Conservation (phyloP, 495 filamentous ascomycete genomes). For the Collariella sp. region DNA sequence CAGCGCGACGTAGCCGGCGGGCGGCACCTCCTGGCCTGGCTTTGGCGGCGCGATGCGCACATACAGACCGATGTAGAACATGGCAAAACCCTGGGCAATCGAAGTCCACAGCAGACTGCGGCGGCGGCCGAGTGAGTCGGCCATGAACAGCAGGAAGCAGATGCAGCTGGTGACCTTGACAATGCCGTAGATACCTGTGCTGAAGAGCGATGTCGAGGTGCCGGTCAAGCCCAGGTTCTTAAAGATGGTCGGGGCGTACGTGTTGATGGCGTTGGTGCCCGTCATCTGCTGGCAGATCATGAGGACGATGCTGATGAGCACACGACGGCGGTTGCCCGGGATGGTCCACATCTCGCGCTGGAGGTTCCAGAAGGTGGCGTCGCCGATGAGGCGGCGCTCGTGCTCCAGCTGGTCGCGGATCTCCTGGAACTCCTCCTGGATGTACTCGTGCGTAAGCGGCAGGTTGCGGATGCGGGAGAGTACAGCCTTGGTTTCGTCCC, state of each 20-base stretch:
- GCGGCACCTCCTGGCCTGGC: constrained; percentile 31
- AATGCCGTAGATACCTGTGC: constrained; percentile 45
- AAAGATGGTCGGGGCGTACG: constrained; percentile 46
- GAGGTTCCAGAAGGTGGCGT: constrained; percentile 53
- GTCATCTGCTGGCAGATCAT: constrained; percentile 43
- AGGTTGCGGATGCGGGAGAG: constrained; percentile 50
- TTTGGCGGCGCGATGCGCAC: constrained; percentile 59
- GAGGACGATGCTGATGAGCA: constrained; percentile 31
- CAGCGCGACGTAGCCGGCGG: constrained; percentile 54
- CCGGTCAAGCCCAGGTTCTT: constrained; percentile 39
- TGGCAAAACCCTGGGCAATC: constrained; percentile 58
- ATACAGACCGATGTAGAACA: constrained; percentile 78
- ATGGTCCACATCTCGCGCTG: constrained; percentile 67
- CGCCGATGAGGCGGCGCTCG: constrained; percentile 54
- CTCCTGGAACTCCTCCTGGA: constrained; percentile 57
- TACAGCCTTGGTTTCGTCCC: constrained; percentile 54
- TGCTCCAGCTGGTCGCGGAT: constrained; percentile 62
- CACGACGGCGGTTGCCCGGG: constrained; percentile 46
- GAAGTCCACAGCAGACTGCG: constrained; percentile 66
- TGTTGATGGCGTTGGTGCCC: constrained; percentile 43
- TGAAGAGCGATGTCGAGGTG: constrained; percentile 37
- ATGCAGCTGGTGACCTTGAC: constrained; percentile 38
- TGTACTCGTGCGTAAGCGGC: constrained; percentile 51
- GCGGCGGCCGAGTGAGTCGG: constrained; percentile 56
- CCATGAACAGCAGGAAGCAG: constrained; percentile 46